These are phyloP conservation scores for Sporisorium graminicola DNA, from an alignment of 1,284 basidiomycete genomes.

Conservation along the genomic window DNA sequence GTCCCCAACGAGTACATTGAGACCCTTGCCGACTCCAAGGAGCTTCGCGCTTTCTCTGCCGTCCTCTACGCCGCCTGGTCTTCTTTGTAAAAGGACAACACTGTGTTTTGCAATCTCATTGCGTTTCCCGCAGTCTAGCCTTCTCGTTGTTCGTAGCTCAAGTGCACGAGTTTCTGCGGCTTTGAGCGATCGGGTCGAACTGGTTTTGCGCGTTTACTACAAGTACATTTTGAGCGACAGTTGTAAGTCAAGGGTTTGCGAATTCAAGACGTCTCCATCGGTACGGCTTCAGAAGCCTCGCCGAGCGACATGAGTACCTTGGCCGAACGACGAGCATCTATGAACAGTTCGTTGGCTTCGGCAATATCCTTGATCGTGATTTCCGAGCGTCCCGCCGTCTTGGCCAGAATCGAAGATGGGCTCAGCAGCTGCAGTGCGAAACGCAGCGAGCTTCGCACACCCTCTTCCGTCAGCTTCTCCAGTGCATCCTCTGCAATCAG, in stretches of 20 bases:
- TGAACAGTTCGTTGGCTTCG: slow-evolving; percentile 87
- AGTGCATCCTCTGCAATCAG: slow-evolving; percentile 82
- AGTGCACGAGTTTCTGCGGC: neutral
- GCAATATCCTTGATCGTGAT: slow-evolving; percentile 87
- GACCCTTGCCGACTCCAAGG: slow-evolving; percentile 68
- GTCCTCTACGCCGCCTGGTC: slow-evolving; percentile 73
- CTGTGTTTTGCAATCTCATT: slow-evolving; percentile 1
- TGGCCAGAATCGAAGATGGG: slow-evolving; percentile 89
- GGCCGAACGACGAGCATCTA: slow-evolving; percentile 81
- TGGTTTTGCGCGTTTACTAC: slow-evolving; percentile 14
- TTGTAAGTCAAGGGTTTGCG: neutral
- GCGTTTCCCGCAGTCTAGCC: neutral
- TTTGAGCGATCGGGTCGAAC: neutral
- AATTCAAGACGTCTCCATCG: slow-evolving; percentile 50
- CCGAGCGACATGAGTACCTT: slow-evolving; percentile 35
- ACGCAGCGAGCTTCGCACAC: slow-evolving; percentile 84
- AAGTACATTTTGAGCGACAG: slow-evolving; percentile 23
- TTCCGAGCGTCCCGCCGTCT: slow-evolving; percentile 81
- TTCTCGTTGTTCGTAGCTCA: neutral
- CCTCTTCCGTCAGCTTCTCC: slow-evolving; percentile 84
- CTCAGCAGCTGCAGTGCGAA: slow-evolving; percentile 92
- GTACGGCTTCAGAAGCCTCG: slow-evolving; percentile 24
- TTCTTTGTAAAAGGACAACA: slow-evolving; percentile 26
- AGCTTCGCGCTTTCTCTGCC: slow-evolving; percentile 73
- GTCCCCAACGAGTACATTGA: slow-evolving; percentile 86